phyloP scores from a whole-genome alignment of 768 basidiomycete species.

The Lactifluus volemus region DNA sequence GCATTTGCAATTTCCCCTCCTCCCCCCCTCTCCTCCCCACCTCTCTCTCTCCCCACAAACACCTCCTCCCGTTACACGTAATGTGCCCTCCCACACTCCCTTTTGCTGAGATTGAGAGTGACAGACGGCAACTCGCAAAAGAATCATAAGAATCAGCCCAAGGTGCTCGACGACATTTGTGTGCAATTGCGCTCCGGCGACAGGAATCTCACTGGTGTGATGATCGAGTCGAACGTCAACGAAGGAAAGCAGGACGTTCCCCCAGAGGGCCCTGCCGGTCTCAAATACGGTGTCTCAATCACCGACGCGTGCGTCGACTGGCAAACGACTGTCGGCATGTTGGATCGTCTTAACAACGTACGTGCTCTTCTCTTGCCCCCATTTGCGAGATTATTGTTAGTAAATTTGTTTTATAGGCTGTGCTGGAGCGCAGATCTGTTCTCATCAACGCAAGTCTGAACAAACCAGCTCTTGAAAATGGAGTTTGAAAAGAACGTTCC shows the following conservation, averaged over 20 bases:
- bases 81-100: not conserved
- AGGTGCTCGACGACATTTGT: constrained; percentile 63
- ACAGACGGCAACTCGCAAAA: constrained; percentile 93
- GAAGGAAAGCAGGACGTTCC: constrained; percentile 90
- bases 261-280: constrained; percentile 45
- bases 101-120: not conserved
- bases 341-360: constrained; percentile 57
- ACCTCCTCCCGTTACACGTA: not conserved
- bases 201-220: constrained; percentile 80
- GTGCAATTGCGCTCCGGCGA: constrained; percentile 65
- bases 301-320: constrained; percentile 92
- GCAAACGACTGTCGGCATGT: constrained; percentile 67
- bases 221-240: constrained; percentile 94
- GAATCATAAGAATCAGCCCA: constrained; percentile 87
- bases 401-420: constrained; percentile 1
- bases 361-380: not conserved
- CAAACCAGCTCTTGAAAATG: not conserved
- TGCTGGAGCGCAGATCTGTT: constrained; percentile 4
- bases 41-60: too few species aligned
- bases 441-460: constrained; percentile 1
- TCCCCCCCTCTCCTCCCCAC: not conserved
- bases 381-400: not conserved
- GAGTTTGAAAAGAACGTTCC: not conserved
- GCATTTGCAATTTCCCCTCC: not conserved
- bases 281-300: constrained; percentile 80